These are phyloP conservation scores for Gastrolobium villosum DNA, from an alignment of 306 rosid species.

Conservation along the genomic window DNA sequence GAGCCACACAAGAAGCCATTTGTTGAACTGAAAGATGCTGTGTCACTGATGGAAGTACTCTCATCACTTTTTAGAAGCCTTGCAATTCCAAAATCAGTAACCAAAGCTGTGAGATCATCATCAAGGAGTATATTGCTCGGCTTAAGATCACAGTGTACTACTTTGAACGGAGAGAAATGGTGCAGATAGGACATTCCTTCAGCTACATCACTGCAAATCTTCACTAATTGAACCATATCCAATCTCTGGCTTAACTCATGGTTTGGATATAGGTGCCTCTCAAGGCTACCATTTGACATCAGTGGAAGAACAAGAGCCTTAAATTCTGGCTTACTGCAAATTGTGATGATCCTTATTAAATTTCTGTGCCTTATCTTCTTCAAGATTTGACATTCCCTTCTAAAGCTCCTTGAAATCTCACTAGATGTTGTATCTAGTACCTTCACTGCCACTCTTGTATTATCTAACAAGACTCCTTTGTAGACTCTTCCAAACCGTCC, in stretches of 20 bases:
- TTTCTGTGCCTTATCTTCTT: conserved; percentile 83
- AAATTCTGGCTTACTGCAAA: conserved; percentile 77
- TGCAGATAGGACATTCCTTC: conserved; percentile 92
- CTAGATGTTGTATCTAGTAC: conserved; percentile 64
- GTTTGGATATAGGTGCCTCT: conserved; percentile 77
- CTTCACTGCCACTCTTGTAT: conserved; percentile 85
- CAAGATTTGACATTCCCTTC: conserved; percentile 81
- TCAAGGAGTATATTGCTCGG: conserved; percentile 94
- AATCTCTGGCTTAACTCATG: conserved; percentile 57
- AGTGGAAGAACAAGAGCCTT: conserved; percentile 95
- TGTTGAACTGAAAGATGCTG: conserved; percentile 71
- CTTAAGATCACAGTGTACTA: conserved; percentile 93
- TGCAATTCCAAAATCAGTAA: conserved; percentile 93
- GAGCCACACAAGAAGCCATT: conserved; percentile 87
- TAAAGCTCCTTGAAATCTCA: conserved; percentile 78
- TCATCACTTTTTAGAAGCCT: conserved; percentile 68
- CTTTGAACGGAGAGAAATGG: conserved; percentile 81
- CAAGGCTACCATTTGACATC: conserved; percentile 91
- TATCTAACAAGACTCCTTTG: conserved; percentile 81
- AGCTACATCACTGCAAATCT: conserved; percentile 86
- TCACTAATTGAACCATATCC: conserved; percentile 74
- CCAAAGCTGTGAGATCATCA: conserved; percentile 83
- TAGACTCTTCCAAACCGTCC: conserved; percentile 86
- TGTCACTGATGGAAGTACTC: conserved; percentile 32
- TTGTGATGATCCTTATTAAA: conserved; percentile 84